Evolutionary conservation across 2,329 filamentous ascomycete species (phyloP).

Genomic region (Curvularia lunata): DNA sequence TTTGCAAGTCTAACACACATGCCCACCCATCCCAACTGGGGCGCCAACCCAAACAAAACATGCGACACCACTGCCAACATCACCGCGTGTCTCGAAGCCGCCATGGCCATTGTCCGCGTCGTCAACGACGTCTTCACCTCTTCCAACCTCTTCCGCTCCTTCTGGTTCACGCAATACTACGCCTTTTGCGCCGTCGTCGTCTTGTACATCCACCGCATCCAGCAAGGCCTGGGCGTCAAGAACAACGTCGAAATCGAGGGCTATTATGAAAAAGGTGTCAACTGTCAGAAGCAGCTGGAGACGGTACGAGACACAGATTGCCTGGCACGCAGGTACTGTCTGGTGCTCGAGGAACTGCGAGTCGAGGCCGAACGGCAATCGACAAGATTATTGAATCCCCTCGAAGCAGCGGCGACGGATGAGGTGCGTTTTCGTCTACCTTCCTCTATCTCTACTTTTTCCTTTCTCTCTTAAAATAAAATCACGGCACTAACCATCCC

Average conservation of each 20-base stretch:
- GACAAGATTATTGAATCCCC: conserved; percentile 8
- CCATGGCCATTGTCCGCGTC: conserved; percentile 54
- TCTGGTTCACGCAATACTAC: conserved; percentile 62
- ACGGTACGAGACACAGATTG: conserved; percentile 42
- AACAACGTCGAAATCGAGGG: conserved; percentile 57
- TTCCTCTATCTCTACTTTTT: not conserved
- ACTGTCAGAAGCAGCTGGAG: conserved; percentile 51
- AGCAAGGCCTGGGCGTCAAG: conserved; percentile 53
- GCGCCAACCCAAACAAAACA: conserved; percentile 10
- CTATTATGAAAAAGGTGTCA: conserved; percentile 53
- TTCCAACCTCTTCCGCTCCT: conserved; percentile 54
- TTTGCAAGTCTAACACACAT: conserved; percentile 47
- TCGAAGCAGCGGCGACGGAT: not conserved
- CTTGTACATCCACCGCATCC: conserved; percentile 62
- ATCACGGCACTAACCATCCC: not conserved
- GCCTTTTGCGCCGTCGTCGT: conserved; percentile 62
- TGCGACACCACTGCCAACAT: conserved; percentile 45
- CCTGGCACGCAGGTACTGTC: conserved; percentile 55
- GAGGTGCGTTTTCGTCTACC: not conserved
- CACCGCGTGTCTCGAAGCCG: conserved; percentile 56
- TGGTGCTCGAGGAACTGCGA: conserved; percentile 61
- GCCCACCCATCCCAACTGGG: conserved; percentile 28
- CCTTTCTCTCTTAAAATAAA: not conserved
- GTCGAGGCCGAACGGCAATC: conserved; percentile 49
- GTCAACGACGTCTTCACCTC: conserved; percentile 53